Evolutionary conservation across 306 rosid genomes (phyloP), one percentile per base, ranked within the genome.

Genomic region (Ziziphus jujuba): DNA sequence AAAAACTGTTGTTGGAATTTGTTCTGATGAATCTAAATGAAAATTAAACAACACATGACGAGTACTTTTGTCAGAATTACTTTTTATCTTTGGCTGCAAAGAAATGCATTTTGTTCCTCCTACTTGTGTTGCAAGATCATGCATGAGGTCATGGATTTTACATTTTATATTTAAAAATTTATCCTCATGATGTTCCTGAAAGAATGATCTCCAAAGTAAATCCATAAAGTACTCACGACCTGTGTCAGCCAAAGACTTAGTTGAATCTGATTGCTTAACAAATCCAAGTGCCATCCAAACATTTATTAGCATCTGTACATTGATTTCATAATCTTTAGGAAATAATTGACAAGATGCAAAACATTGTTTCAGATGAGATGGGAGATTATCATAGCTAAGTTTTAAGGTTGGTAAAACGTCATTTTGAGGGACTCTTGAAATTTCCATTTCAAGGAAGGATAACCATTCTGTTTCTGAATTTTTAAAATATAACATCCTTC

Each of bases 261-360:
- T n/a, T 25, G 19, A 66, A 47, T 45, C 21, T 58, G 48, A 56
- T 45, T 35, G 14, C 23, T 70, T 74, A 61, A 79, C 56, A 56
- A 79, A 75, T 9, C 84, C 82, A 73, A 80, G 77, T 3, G 84
- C 73, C 0, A 61, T 43, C 84, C 85, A 84, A 23, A 75, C 44
- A 7, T 55, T 75, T 58, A 82, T 65, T 36, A 82, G 51, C 1
- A 53, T 63, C 3, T 65, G 21, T 34, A 44, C 65, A 2, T 59
- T 17, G 33, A 79, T 63, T 65, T 9, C 21, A 9, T 60, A 61
- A 66, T 73, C 77, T 47, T 75, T 79, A 0, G 84, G 84, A 34
- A 78, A 75, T 58, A 82, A 58, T 6, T 73, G 65, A 64, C 81
- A 82, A 65, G 72, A 79, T 2, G 81, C 69, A 67, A 50, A 72